Evolutionary conservation across 768 basidiomycete genomes (phyloP).

Genomic region (Tulasnella sp.): DNA sequence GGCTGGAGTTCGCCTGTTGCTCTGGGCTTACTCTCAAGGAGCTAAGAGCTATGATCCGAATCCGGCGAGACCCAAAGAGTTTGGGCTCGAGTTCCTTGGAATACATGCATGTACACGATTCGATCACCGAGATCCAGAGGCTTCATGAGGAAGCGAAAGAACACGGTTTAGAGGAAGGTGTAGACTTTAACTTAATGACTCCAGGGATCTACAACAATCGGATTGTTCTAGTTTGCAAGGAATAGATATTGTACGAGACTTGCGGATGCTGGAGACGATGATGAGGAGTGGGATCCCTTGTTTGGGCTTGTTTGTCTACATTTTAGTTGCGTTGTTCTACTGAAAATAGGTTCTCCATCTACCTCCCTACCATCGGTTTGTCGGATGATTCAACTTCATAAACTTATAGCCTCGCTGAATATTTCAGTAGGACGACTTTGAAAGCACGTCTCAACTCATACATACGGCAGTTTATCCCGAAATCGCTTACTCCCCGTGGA

Average conservation of each 20-base stretch:
- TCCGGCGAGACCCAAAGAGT: not conserved
- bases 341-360: not conserved
- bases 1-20: not conserved
- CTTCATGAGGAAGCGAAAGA: too few species aligned
- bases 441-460: not conserved
- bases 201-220: too few species aligned
- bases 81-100: not conserved
- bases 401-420: not conserved
- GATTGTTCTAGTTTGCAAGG: too few species aligned
- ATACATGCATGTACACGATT: not conserved
- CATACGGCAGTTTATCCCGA: too few species aligned
- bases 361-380: not conserved
- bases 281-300: not conserved
- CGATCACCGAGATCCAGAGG: too few species aligned
- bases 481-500: too few species aligned
- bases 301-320: not conserved
- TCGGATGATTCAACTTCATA: not conserved
- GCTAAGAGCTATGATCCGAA: not conserved
- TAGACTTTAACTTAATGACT: too few species aligned
- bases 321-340: too few species aligned
- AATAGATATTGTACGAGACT: too few species aligned
- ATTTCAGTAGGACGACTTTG: not conserved
- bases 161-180: too few species aligned
- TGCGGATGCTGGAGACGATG: too few species aligned
- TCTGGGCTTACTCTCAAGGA: not conserved